Evolutionary conservation across 495 filamentous ascomycete species (phyloP).

Genomic region (Bryoglossum gracile): DNA sequence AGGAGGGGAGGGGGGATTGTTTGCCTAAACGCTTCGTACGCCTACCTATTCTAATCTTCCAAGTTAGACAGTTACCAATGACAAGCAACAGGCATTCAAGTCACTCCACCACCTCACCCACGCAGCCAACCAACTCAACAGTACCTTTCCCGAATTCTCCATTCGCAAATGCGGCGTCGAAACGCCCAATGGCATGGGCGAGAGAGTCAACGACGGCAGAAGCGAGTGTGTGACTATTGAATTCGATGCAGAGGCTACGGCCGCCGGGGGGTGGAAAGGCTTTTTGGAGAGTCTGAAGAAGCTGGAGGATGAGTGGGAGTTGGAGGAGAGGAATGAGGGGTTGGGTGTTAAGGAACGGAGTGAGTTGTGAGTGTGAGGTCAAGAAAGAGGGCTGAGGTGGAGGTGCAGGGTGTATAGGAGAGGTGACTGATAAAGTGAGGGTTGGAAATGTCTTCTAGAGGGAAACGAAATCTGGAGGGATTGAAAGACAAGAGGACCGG

Average conservation of each 20-base stretch:
- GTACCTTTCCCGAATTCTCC: constrained; percentile 7
- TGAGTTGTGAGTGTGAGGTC: too few relatives aligned
- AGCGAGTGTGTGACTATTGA: constrained; percentile 19
- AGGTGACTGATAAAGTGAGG: too few relatives aligned
- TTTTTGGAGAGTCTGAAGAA: constrained; percentile 10
- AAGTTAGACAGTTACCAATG: background rate
- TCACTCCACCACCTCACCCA: constrained; percentile 21
- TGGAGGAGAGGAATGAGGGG: constrained; percentile 6
- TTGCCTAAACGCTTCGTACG: constrained; percentile 14
- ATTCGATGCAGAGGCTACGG: constrained; percentile 15
- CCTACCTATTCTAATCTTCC: background rate
- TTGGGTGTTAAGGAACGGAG: too few relatives aligned
- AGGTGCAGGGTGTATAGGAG: too few relatives aligned
- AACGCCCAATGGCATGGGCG: constrained; percentile 14
- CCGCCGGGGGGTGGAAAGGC: constrained; percentile 6
- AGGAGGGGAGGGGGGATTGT: constrained; percentile 15
- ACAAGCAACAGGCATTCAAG: constrained; percentile 12
- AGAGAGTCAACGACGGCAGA: constrained; percentile 16
- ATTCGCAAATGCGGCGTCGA: constrained; percentile 12
- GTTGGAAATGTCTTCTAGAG: too few relatives aligned
- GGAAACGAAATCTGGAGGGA: too few relatives aligned
- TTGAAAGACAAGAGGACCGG: too few relatives aligned
- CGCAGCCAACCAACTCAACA: constrained; percentile 17
- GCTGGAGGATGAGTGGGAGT: constrained; percentile 20
- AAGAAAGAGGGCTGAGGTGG: too few relatives aligned